Conservation (phyloP, 495 filamentous ascomycete species). For the Extremus antarcticus region DNA sequence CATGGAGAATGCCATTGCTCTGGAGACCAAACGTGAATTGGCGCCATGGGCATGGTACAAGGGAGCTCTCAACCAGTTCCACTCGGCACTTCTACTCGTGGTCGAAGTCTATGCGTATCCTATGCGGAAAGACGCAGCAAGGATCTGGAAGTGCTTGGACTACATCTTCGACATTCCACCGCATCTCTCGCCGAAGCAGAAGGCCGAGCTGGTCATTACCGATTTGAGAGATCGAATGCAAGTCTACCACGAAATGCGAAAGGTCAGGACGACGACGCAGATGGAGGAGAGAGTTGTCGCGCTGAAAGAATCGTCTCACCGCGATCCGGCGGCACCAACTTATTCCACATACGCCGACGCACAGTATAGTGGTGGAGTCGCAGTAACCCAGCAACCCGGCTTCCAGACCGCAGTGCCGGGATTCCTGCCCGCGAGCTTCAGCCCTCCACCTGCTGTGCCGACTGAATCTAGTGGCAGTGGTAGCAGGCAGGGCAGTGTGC, state of each 20-base stretch:
- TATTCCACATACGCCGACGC: not conserved
- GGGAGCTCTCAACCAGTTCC: conserved; percentile 39
- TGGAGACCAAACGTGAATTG: conserved; percentile 47
- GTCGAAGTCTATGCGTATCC: conserved; percentile 47
- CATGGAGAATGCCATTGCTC: conserved; percentile 47
- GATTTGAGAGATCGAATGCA: conserved; percentile 31
- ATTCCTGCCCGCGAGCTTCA: conserved; percentile 6
- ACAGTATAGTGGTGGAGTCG: not conserved
- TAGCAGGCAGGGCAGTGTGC: conserved; percentile 4
- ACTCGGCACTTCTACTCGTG: conserved; percentile 36
- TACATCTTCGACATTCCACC: conserved; percentile 55
- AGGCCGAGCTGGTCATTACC: conserved; percentile 32
- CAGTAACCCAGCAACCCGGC: not conserved
- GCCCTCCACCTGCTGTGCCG: conserved; percentile 9
- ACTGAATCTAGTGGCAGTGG: conserved; percentile 1
- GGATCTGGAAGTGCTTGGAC: conserved; percentile 61
- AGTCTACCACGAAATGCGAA: conserved; percentile 31
- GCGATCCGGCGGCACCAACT: not conserved
- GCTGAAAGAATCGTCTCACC: not conserved
- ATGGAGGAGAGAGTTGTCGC: conserved; percentile 18
- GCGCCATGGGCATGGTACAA: conserved; percentile 37
- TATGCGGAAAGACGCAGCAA: conserved; percentile 41
- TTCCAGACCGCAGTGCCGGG: not conserved
- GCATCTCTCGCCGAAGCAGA: conserved; percentile 33
- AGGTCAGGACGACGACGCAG: conserved; percentile 27